Percentiles rank a stretch among this genome's conserved stretches.
phyloP scores from a whole-genome alignment of 768 basidiomycete species.

The Podaxis carcinomalis region DNA sequence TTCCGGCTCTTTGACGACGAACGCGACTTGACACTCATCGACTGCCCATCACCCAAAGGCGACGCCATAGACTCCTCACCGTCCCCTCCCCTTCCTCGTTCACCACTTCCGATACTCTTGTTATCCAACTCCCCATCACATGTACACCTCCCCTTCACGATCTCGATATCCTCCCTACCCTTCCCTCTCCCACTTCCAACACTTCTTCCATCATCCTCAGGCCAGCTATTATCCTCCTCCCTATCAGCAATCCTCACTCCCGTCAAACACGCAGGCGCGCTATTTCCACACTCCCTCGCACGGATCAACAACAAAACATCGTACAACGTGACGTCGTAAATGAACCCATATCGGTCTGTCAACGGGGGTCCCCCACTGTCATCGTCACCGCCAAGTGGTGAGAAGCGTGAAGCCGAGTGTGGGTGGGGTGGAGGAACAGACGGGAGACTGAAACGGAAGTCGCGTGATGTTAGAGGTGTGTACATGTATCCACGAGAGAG shows the following conservation, averaged over 20 bases:
- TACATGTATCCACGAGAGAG: slow-evolving; percentile 58
- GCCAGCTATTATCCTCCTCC: slow-evolving; percentile 75
- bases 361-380: slow-evolving; percentile 54
- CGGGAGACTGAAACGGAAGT: slow-evolving; percentile 54
- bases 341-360: slow-evolving; percentile 88
- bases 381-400: slow-evolving; percentile 18
- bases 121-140: slow-evolving; percentile 34
- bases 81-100: not conserved
- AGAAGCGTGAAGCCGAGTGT: slow-evolving; percentile 50
- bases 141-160: slow-evolving; percentile 42
- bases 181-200: slow-evolving; percentile 11
- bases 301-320: slow-evolving; percentile 74
- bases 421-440: slow-evolving; percentile 31
- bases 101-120: slow-evolving; percentile 14
- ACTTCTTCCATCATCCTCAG: slow-evolving; percentile 50
- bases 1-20: slow-evolving; percentile 49
- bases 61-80: not conserved
- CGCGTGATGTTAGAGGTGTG: slow-evolving; percentile 65
- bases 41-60: slow-evolving; percentile 17
- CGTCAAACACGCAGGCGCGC: slow-evolving; percentile 81
- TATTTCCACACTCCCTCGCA: slow-evolving; percentile 66
- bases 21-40: slow-evolving; percentile 38
- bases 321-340: slow-evolving; percentile 81
- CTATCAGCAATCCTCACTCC: slow-evolving; percentile 86
- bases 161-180: slow-evolving; percentile 32